Percentiles rank a stretch among this genome's conserved stretches.
These are phyloP conservation scores for Pythium periplocum DNA, from an alignment of 352 stramenopile genomes.

Conservation along the genomic window DNA sequence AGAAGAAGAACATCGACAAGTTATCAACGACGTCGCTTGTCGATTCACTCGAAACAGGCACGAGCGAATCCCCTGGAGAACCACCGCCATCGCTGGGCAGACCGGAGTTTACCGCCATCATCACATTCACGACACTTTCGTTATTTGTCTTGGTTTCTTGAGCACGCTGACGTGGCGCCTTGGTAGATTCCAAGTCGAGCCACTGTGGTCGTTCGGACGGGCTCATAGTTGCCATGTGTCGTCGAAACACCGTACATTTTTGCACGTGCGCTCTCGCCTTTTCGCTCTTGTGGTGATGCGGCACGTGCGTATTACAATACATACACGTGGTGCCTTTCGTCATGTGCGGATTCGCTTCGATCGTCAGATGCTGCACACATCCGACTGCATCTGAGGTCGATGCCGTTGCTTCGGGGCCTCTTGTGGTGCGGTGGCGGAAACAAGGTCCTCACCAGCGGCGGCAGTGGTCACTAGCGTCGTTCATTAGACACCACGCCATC, in stretches of 20 bases:
- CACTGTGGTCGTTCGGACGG: conserved; percentile 6
- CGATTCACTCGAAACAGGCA: background rate
- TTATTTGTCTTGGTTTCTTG: background rate
- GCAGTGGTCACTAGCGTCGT: too few relatives aligned
- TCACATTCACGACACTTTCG: background rate
- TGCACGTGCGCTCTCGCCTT: conserved; percentile 25
- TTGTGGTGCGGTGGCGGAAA: too few relatives aligned
- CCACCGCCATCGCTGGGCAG: background rate
- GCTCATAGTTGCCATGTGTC: background rate
- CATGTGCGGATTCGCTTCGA: conserved; percentile 17
- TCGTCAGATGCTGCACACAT: conserved; percentile 22
- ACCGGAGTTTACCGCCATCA: background rate
- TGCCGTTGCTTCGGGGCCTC: conserved; percentile 5
- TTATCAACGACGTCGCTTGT: background rate
- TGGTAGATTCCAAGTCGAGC: conserved; percentile 11
- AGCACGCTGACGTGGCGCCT: background rate
- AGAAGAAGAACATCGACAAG: background rate
- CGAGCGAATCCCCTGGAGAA: too few relatives aligned
- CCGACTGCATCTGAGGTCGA: conserved; percentile 21
- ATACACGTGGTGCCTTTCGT: conserved; percentile 13
- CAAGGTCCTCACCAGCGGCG: too few relatives aligned
- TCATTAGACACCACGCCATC: too few relatives aligned
- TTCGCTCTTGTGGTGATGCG: conserved; percentile 35
- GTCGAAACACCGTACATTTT: conserved; percentile 17
- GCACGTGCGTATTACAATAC: conserved; percentile 16